These are phyloP conservation scores for Boletus bicolor DNA, from an alignment of 768 basidiomycete genomes.

Conservation along the genomic window DNA sequence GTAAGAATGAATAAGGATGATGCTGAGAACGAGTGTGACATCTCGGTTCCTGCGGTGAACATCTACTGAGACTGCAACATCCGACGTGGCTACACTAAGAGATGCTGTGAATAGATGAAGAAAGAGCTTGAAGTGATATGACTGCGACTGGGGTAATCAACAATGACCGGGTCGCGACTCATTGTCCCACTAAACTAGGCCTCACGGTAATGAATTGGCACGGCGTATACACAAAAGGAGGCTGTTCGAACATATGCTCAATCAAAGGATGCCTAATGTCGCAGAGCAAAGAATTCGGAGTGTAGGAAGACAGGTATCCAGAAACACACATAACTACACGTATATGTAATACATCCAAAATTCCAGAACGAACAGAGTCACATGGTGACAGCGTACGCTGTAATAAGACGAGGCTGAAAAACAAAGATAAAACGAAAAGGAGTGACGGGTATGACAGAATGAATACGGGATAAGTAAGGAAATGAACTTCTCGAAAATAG, in stretches of 20 bases:
- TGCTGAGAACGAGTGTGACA: slow-evolving; percentile 17
- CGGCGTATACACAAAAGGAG: background rate
- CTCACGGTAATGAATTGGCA: background rate
- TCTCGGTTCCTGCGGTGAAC: slow-evolving; percentile 10
- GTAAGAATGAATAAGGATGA: slow-evolving; percentile 6
- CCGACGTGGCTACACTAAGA: slow-evolving; percentile 5
- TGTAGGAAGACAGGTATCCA: slow-evolving; percentile 35
- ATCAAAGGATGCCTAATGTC: slow-evolving; percentile 5
- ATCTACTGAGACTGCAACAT: slow-evolving; percentile 19
- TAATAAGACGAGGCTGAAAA: slow-evolving; percentile 13
- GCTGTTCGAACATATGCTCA: background rate
- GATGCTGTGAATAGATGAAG: background rate
- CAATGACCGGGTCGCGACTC: background rate
- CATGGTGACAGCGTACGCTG: slow-evolving; percentile 19
- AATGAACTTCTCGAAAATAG: slow-evolving; percentile 17
- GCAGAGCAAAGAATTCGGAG: slow-evolving; percentile 11
- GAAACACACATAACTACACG: slow-evolving; percentile 38
- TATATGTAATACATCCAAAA: slow-evolving; percentile 35
- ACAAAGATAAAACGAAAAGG: slow-evolving; percentile 14
- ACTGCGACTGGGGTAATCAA: background rate
- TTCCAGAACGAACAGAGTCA: slow-evolving; percentile 30
- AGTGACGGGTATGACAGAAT: slow-evolving; percentile 32
- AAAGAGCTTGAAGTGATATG: background rate
- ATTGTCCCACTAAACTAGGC: background rate
- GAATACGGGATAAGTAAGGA: slow-evolving; percentile 36